Conservation (phyloP, 495 filamentous ascomycete species). For the Lophiostoma macrostomum region DNA sequence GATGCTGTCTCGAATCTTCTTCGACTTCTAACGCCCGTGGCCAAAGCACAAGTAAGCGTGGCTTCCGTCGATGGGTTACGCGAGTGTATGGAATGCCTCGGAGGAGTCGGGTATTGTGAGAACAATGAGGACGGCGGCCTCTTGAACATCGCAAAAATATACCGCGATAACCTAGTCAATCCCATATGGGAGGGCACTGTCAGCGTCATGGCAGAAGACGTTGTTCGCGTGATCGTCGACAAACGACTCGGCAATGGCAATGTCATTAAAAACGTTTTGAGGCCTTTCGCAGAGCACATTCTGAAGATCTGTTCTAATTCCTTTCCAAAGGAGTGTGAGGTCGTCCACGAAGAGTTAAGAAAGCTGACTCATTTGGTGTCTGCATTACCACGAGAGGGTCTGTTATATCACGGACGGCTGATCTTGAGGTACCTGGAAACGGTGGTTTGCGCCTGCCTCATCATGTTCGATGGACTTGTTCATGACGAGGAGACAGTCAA, state of each 20-base stretch:
- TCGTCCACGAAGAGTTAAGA: conserved; percentile 13
- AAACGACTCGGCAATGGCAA: conserved; percentile 43
- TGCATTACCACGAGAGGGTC: conserved; percentile 17
- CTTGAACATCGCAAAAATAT: conserved; percentile 62
- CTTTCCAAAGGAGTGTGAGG: background rate
- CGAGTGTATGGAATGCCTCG: conserved; percentile 67
- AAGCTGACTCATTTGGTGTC: conserved; percentile 3
- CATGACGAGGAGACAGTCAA: conserved; percentile 23
- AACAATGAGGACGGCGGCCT: conserved; percentile 53
- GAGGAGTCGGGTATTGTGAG: conserved; percentile 74
- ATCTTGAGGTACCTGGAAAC: conserved; percentile 29
- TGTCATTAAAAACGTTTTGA: conserved; percentile 44
- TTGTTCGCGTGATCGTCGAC: conserved; percentile 50
- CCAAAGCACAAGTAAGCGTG: conserved; percentile 63
- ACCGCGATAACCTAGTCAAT: conserved; percentile 62
- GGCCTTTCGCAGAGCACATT: conserved; percentile 35
- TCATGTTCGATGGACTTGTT: conserved; percentile 34
- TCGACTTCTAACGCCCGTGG: conserved; percentile 61
- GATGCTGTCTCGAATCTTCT: conserved; percentile 44
- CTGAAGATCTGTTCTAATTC: background rate
- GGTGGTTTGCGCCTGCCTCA: conserved; percentile 30
- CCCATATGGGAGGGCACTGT: conserved; percentile 78
- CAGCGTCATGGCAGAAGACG: conserved; percentile 63
- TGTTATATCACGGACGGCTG: conserved; percentile 28
- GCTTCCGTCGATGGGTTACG: conserved; percentile 54